Evolutionary conservation across 148 eudicot genomes (phyloP).

Genomic region (Beta vulgaris): DNA sequence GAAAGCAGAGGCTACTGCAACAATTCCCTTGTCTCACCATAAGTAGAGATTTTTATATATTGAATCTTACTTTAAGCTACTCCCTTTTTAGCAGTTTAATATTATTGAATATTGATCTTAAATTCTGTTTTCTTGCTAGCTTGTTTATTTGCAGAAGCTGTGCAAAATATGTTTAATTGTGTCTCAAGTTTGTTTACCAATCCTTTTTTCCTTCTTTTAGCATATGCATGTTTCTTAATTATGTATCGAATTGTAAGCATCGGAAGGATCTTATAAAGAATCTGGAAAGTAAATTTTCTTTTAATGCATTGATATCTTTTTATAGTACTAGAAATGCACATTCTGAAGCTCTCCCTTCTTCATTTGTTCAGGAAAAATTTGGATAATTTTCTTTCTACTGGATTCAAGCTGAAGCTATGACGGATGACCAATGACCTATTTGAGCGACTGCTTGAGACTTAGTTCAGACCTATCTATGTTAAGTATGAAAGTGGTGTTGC

Average conservation of each 20-base stretch:
- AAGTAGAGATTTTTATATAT: too few relatives aligned
- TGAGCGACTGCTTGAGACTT: not conserved
- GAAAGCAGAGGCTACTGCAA: too few relatives aligned
- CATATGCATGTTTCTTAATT: not conserved
- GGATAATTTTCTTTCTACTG: not conserved
- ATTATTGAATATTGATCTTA: not conserved
- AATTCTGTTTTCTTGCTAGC: not conserved
- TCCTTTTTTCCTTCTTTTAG: not conserved
- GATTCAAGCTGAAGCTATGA: constrained; percentile 19
- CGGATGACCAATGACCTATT: not conserved
- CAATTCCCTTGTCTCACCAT: too few relatives aligned
- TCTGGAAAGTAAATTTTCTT: not conserved
- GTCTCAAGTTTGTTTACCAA: not conserved
- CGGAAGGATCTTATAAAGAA: not conserved
- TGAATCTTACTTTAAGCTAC: too few relatives aligned
- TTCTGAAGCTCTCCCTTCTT: not conserved
- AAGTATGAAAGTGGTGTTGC: not conserved
- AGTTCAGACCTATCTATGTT: not conserved
- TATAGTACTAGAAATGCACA: not conserved
- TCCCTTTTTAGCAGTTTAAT: too few relatives aligned
- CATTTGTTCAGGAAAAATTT: not conserved
- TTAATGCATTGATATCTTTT: not conserved
- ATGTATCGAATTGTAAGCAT: not conserved
- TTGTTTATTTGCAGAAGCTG: too few relatives aligned
- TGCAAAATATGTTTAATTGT: not conserved